Base-by-base conservation (phyloP, 2,329 filamentous ascomycete species). In the Clonostachys chloroleuca region DNA sequence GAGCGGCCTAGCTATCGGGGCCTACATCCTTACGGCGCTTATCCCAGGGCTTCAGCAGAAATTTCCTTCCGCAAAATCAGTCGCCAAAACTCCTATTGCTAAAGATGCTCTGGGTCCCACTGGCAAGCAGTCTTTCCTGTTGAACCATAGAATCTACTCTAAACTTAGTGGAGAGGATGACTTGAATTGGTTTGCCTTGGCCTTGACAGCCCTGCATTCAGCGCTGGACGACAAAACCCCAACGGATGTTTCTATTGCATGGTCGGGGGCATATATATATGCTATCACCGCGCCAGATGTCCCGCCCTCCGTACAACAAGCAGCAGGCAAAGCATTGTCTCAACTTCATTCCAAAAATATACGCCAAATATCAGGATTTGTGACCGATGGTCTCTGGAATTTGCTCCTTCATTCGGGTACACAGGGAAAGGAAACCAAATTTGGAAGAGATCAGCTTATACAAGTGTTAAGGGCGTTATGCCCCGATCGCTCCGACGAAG, bases 201-300 rank as follows among this genome's bases (percentile, higher is more conserved):
- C 90, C 33, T 71, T 97, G 43, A 70, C 78, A 14, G 78, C 83
- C 24, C 68, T 86, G 14, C 77, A 83, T 14, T 62, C 73, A 14
- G 71, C 74, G 16, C 63, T 91, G 4, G 67, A 70, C 12, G 71
- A 78, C 30, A 68, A 74, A 12, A 62, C 70, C 5, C 57, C 63
- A 7, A 68, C 70, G 13, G 68, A 78, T 10, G 71, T 80, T n/a
- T 76, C 77, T 51, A 67, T 80, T 46, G 81, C 84, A 14, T 99
- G 92, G 94, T 84, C 88, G 13, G 88, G 95, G 57, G 84, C 87
- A 3, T 80, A 92, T 49, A 83, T 96, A n/a, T 95, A 87, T 62
- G 70, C 88, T 14, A 79, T 92, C 42, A 83, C 84, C 42, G 83
- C 85, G 2, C 69, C 80, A 13, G 72, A 65, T 12, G 71, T 89